Evolutionary conservation across 1,284 basidiomycete species (phyloP).

Genomic region (Bothia castanella): DNA sequence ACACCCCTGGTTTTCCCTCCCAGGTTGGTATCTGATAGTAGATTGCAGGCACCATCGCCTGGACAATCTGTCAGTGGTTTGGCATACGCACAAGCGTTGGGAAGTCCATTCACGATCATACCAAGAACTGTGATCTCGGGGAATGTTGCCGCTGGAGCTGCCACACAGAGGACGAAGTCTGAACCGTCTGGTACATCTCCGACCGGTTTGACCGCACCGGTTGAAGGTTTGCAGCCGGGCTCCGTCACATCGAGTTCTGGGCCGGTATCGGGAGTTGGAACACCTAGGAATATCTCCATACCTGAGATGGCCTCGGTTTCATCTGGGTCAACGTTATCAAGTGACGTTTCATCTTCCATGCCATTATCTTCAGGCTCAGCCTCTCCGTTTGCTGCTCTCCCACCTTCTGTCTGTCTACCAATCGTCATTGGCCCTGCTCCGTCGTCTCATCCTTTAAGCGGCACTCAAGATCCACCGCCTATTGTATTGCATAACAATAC

Average conservation of each 20-base stretch:
- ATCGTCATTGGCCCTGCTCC: slow-evolving; percentile 61
- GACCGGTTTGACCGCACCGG: neutral
- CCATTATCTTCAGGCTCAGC: slow-evolving; percentile 17
- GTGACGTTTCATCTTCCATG: slow-evolving; percentile 20
- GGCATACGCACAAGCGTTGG: neutral
- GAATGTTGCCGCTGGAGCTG: neutral
- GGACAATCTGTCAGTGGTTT: slow-evolving; percentile 3
- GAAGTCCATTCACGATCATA: slow-evolving; percentile 6
- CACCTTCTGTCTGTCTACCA: slow-evolving; percentile 45
- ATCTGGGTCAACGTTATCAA: slow-evolving; percentile 2
- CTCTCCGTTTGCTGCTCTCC: slow-evolving; percentile 24
- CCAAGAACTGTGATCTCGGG: neutral
- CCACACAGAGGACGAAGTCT: slow-evolving; percentile 2
- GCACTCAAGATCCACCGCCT: slow-evolving; percentile 51
- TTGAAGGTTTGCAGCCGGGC: neutral
- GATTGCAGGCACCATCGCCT: neutral
- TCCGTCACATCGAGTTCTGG: slow-evolving; percentile 4
- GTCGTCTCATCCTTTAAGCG: slow-evolving; percentile 38
- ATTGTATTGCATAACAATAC: slow-evolving; percentile 85
- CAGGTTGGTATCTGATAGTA: slow-evolving; percentile 13
- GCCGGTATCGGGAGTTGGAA: neutral
- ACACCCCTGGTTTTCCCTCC: slow-evolving; percentile 45
- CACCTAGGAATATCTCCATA: neutral
- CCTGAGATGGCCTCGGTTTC: neutral
- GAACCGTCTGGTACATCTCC: slow-evolving; percentile 7